Evolutionary conservation across 306 rosid species (phyloP).

Genomic region (Morella rubra): DNA sequence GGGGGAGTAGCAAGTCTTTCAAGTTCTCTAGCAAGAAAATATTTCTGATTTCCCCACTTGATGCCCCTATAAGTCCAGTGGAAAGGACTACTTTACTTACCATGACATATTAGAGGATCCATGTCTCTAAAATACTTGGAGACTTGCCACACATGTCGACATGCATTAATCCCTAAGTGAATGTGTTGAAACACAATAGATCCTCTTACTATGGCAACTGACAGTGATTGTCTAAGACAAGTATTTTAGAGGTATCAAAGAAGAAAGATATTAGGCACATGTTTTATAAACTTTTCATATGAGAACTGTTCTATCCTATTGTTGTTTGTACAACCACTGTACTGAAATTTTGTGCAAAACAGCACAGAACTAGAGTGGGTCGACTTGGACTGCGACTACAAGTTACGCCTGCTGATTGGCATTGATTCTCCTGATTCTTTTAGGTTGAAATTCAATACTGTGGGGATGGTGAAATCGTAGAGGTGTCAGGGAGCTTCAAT

Average conservation of each 20-base stretch:
- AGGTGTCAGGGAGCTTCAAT: constrained; percentile 91
- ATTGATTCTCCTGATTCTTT: constrained; percentile 29
- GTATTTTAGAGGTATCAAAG: background rate
- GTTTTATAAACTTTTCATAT: background rate
- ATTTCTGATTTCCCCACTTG: constrained; percentile 4
- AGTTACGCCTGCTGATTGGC: constrained; percentile 29
- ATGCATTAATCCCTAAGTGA: constrained; percentile 7
- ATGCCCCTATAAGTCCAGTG: background rate
- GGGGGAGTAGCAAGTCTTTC: background rate
- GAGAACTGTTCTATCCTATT: constrained; percentile 2
- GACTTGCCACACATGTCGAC: constrained; percentile 3
- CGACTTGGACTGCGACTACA: background rate
- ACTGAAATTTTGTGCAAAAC: background rate
- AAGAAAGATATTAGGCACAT: background rate
- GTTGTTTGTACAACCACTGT: background rate
- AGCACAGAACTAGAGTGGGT: background rate
- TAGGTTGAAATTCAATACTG: constrained; percentile 69
- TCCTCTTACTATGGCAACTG: background rate
- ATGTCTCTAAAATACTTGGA: background rate
- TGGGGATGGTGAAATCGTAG: constrained; percentile 76
- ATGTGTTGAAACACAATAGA: constrained; percentile 14
- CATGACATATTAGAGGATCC: background rate
- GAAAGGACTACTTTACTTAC: constrained; percentile 18
- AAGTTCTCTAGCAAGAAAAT: background rate
- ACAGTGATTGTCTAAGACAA: background rate